Evolutionary conservation across 768 basidiomycete species (phyloP).

Genomic region (Trametes punicea): DNA sequence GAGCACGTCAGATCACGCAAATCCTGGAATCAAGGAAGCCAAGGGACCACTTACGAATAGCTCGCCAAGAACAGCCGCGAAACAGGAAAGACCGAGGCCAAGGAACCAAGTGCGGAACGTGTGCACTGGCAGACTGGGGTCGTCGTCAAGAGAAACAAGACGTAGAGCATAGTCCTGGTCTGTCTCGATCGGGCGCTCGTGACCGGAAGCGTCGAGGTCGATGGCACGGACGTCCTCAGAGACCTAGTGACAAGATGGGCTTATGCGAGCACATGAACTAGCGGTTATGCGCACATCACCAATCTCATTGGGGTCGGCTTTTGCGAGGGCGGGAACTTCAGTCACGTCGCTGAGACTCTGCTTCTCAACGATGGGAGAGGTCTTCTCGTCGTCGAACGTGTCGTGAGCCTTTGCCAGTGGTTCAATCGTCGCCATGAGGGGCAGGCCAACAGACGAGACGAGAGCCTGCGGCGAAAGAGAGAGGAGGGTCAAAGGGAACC

Average conservation of each 20-base stretch:
- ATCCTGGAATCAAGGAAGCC: neutral
- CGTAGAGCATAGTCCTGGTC: conserved; percentile 45
- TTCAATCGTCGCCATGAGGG: conserved; percentile 20
- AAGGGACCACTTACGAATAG: conserved; percentile 39
- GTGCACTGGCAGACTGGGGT: conserved; percentile 30
- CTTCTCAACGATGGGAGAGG: conserved; percentile 7
- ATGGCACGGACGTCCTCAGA: conserved; percentile 30
- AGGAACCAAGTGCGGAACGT: conserved; percentile 34
- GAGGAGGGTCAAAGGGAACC: conserved; percentile 1
- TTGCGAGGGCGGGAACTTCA: conserved; percentile 1
- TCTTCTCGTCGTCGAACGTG: conserved; percentile 21
- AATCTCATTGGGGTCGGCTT: conserved; percentile 14
- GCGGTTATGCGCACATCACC: conserved; percentile 19
- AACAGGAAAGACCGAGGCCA: conserved; percentile 29
- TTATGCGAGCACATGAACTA: neutral
- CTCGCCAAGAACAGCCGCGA: conserved; percentile 37
- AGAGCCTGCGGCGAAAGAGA: neutral
- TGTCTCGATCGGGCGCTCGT: conserved; percentile 50
- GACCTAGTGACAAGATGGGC: conserved; percentile 4
- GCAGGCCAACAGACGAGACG: neutral
- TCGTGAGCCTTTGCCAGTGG: conserved; percentile 9
- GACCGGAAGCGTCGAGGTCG: conserved; percentile 45
- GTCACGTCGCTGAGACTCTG: conserved; percentile 7
- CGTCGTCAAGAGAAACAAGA: conserved; percentile 51
- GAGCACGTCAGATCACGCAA: conserved; percentile 10